A percentile compares a stretch with the other conserved stretches of the same genome.
Conservation (phyloP, 2,329 filamentous ascomycete species). For the Cyclaneusma minus region DNA sequence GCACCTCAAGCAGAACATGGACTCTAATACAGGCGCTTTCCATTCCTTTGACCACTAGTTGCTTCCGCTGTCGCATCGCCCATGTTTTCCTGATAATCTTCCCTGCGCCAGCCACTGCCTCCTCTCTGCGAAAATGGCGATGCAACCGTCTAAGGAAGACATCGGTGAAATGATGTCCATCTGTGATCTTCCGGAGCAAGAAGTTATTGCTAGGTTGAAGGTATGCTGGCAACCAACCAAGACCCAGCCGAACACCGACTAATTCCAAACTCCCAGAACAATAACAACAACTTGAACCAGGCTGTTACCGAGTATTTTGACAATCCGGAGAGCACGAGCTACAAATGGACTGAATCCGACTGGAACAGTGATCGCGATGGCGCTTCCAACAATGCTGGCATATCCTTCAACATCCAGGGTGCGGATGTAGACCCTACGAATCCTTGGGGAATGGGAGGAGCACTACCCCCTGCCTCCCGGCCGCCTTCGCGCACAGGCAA, state of each 20-base stretch:
- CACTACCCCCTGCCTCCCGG: conserved; percentile 34
- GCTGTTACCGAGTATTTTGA: conserved; percentile 39
- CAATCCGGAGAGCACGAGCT: conserved; percentile 20
- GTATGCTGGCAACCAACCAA: conserved; percentile 4
- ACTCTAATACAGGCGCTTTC: too few species aligned
- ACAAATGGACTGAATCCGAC: conserved; percentile 38
- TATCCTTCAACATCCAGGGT: conserved; percentile 40
- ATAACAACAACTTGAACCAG: conserved; percentile 29
- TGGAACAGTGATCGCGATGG: conserved; percentile 39
- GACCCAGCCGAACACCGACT: conserved; percentile 3
- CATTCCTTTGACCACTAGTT: too few species aligned
- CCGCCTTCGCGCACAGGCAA: conserved; percentile 43
- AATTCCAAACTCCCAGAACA: conserved; percentile 17
- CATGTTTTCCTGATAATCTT: too few species aligned
- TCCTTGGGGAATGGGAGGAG: conserved; percentile 21
- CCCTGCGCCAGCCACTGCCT: too few species aligned
- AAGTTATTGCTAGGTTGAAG: conserved; percentile 14
- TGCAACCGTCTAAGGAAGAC: conserved; percentile 11
- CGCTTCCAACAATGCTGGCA: conserved; percentile 24
- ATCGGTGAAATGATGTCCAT: conserved; percentile 9
- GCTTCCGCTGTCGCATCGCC: too few species aligned
- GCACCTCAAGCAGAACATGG: too few species aligned
- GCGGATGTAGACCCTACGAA: conserved; percentile 29
- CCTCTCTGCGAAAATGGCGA: conserved; percentile 5
- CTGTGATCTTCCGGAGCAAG: conserved; percentile 7